Evolutionary conservation across 2,329 filamentous ascomycete genomes (phyloP), one percentile per base, ranked within the genome.

Genomic region (Penicillium sp.): DNA sequence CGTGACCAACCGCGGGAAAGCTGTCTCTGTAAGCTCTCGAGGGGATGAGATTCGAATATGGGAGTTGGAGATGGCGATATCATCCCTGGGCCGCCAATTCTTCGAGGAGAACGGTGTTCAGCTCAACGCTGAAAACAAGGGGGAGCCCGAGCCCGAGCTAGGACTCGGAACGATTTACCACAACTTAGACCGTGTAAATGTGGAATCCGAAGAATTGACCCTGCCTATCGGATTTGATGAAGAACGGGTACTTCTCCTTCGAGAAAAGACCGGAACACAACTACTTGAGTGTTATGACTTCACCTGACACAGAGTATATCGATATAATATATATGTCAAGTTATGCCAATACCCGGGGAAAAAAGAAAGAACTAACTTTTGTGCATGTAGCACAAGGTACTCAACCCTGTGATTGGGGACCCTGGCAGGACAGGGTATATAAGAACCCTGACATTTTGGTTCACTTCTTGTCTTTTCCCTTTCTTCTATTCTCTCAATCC

Each of bases 261-360:
- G 90, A 62, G 89, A 93, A 74, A 83, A 84, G 61, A 78, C 77
- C 27, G 89, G 89, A 1, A 82, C 82, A 39, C 89, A 93, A 70
- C 86, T 88, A 59, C 74, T 96, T 60, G 83, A 92, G 69, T 86
- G 94, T 43, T 96, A 96, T 70, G 90, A 96, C 73, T 97, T 97
- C 74, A 91, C 89, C 33, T 90, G 64, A 63, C 46, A 34, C 41
- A 10, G 6, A 44, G 41, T 44, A 23, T 44, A 27, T n/a, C 10
- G 3, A 31, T 31, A 25, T 25, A 21, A 23, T 23, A 23, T 23
- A 27, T 45, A 6, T 19, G 5, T 45, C 6, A 13, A 19, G 43
- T 11, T 23, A 23, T 45, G 39, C 19, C 8, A 38, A n/a, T n/a
- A n/a, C n/a, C n/a, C n/a, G 31, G 31, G 1, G 1, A 5, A 11